Percentiles rank a stretch among this genome's conserved stretches.
Evolutionary conservation across 257 asterid species (phyloP).

Genomic region (Nicotiana obtusifolia): DNA sequence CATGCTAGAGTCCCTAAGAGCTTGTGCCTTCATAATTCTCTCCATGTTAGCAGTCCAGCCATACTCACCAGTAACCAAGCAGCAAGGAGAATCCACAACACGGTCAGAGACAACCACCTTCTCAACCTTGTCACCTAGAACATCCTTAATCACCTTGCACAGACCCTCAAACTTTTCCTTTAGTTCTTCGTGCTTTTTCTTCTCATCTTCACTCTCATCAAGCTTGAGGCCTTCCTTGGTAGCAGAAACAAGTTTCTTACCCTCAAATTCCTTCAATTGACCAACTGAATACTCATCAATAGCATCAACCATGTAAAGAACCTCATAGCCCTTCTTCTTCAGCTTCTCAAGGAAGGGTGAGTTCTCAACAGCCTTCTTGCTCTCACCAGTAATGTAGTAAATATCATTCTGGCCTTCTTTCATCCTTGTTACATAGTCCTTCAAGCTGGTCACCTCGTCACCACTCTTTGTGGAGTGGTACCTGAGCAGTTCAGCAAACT

Average conservation of each 20-base stretch:
- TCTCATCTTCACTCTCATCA: slow-evolving; percentile 58
- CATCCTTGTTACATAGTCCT: slow-evolving; percentile 70
- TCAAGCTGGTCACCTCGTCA: slow-evolving; percentile 62
- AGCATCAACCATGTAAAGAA: slow-evolving; percentile 61
- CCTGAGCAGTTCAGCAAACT: slow-evolving; percentile 48
- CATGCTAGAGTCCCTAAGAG: slow-evolving; percentile 67
- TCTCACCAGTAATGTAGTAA: slow-evolving; percentile 59
- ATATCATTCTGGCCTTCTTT: slow-evolving; percentile 59
- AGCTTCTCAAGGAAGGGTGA: slow-evolving; percentile 66
- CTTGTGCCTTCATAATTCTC: slow-evolving; percentile 67
- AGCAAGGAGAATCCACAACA: slow-evolving; percentile 63
- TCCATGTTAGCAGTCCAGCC: slow-evolving; percentile 80
- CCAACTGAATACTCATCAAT: slow-evolving; percentile 60
- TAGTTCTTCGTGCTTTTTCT: slow-evolving; percentile 44
- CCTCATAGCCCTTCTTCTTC: slow-evolving; percentile 66
- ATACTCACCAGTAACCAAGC: slow-evolving; percentile 59
- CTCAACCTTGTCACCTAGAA: slow-evolving; percentile 60
- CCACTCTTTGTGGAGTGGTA: slow-evolving; percentile 63
- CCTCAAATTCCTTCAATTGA: slow-evolving; percentile 58
- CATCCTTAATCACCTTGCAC: slow-evolving; percentile 60
- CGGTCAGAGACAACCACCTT: slow-evolving; percentile 61
- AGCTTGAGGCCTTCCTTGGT: slow-evolving; percentile 63
- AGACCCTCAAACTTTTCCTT: slow-evolving; percentile 49
- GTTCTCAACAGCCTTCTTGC: slow-evolving; percentile 67
- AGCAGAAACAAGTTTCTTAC: slow-evolving; percentile 59